phyloP scores from a whole-genome alignment of 495 filamentous ascomycete genomes.

The Tetracladium marchalianum region DNA sequence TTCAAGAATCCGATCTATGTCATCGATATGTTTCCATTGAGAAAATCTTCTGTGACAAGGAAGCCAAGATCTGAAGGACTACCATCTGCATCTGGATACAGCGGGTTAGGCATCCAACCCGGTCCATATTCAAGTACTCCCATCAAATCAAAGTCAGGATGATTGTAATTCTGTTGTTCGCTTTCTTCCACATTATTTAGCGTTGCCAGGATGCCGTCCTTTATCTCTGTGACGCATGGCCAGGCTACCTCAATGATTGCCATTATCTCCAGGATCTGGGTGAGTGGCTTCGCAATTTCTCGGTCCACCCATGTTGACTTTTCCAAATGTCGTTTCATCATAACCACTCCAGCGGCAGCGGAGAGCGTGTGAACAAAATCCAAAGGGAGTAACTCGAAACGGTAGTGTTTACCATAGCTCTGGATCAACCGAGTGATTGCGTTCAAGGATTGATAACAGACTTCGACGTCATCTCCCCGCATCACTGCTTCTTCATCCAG shows the following conservation, averaged over 20 bases:
- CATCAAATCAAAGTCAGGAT: too few species aligned
- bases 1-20: too few species aligned
- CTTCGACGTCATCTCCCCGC: constrained; percentile 18
- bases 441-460: constrained; percentile 24
- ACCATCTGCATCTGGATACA: too few species aligned
- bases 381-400: constrained; percentile 20
- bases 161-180: too few species aligned
- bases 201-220: too few species aligned
- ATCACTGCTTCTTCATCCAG: constrained; percentile 14
- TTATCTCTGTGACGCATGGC: constrained; percentile 8
- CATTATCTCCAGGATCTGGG: constrained; percentile 20
- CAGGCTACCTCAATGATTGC: constrained; percentile 20
- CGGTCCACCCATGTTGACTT: constrained; percentile 15
- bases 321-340: constrained; percentile 23
- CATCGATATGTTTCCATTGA: too few species aligned
- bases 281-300: constrained; percentile 17
- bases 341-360: constrained; percentile 21
- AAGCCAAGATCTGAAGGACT: too few species aligned
- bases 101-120: too few species aligned
- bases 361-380: constrained; percentile 26
- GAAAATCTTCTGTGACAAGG: too few species aligned
- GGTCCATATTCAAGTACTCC: too few species aligned
- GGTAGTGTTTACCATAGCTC: constrained; percentile 21
- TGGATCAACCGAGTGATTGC: constrained; percentile 22
- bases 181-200: too few species aligned